Base-by-base conservation (phyloP, 495 filamentous ascomycete genomes). In the Penicillium waksmanii region DNA sequence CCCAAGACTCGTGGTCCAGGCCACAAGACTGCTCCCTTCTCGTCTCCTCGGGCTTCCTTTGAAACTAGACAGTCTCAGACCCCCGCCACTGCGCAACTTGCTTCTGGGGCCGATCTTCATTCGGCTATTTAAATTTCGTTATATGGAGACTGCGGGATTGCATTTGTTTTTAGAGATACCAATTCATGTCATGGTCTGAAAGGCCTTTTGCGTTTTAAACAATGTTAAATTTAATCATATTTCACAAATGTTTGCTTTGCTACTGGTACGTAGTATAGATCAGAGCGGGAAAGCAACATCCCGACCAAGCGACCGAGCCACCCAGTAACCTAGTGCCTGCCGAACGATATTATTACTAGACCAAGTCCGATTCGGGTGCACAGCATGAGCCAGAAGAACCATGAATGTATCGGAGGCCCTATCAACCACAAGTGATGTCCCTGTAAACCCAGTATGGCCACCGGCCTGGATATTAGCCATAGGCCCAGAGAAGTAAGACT, bases 341-440 rank as follows among this genome's bases (percentile, higher is more conserved):
- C 69, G 57, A 51, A 68, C 64, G 38, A 67, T 65, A 44, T 67
- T 67, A 48, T 67, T 68, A 42, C 60, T 70, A 2, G 69, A 62
- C 69, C 66, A 69, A 25, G 49, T 58, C 13, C 64, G 56, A 27
- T 61, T 69, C 5, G 67, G 66, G 40, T 70, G 59, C n/a, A 66
- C 66, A 25, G 56, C 55, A 51, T 69, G 68, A 12, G 61, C 42
- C 47, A 71, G 53, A 31, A 65, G 62, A 31, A 70, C 46, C 50
- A 64, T 65, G 17, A 67, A 63, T 4, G 62, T 62, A 48, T 70
- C 62, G 33, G 63, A 66, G 1, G 56, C 51, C 6, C 67, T 51
- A 53, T 66, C 67, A 48, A 67, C 59, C 43, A 67, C 56, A 17
- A 69, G 40, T 8, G 63, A 60, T 3, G 68, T 71, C 11, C 68